Evolutionary conservation across 2,329 filamentous ascomycete species (phyloP), one percentile per base, ranked within the genome.

Genomic region (Chalaropsis thielavioides): DNA sequence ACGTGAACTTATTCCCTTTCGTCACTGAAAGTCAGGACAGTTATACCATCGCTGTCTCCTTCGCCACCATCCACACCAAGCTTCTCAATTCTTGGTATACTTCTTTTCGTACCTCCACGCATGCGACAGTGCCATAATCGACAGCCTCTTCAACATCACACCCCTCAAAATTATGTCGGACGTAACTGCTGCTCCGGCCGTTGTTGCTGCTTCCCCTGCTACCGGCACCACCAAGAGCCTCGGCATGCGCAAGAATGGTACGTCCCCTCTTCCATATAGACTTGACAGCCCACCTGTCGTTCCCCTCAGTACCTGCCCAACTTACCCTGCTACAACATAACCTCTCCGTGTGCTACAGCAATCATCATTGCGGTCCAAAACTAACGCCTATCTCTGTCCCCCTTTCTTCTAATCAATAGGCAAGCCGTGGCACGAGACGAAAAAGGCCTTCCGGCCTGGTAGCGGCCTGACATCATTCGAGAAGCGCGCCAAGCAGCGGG

Each of bases 371-470:
- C 19, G 15, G 2, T 7, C 15, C n/a, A 46, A 54, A 46, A 40
- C 61, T 60, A 60, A 63, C 60, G 40, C 2, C 38, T 17, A 0
- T 7, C 35, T 8, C 13, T 43, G 44, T 31, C 27, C 27, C 31
- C 27, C 1, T 2, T 15, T 61, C 5, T 27, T 13, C 10, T 27
- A 3, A 51, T 51, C 4, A 41, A 54, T 72, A 96, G 94, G 94
- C 73, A 96, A 97, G 79, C 89, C 95, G 78, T 99, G 94, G 94
- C 91, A 95, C 74, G 79, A 81, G 63, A 80, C 83, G 35, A 92
- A 91, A 74, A 89, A 87, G 68, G 85, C 94, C 0, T 97, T 97
- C 76, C 87, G 94, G 46, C 92, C 90, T 3, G 85, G 79, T 15
- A 81, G 88, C 10, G 90, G 92, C 31, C 81, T 91, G 70, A 89